Evolutionary conservation across 352 stramenopile species (phyloP).

Genomic region (Globisporangium solare): DNA sequence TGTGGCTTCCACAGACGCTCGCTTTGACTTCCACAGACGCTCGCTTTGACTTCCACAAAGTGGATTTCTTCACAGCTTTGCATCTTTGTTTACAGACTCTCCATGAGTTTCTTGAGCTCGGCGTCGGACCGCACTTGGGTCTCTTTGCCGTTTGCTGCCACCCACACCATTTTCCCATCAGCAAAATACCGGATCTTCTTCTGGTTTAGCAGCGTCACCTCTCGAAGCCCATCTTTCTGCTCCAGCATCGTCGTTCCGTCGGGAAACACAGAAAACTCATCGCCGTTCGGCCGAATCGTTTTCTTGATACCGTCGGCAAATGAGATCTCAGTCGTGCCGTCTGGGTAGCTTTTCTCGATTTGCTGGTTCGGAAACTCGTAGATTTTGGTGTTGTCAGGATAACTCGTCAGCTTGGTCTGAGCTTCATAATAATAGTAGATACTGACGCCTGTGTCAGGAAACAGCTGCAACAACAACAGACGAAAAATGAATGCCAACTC

Average conservation of each 20-base stretch:
- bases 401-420: conserved; percentile 92
- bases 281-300: conserved; percentile 62
- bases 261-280: conserved; percentile 79
- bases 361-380: conserved; percentile 97
- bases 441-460: conserved; percentile 80
- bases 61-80: too few relatives aligned
- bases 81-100: conserved; percentile 11
- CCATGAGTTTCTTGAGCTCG: conserved; percentile 58
- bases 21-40: too few relatives aligned
- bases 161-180: conserved; percentile 62
- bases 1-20: too few relatives aligned
- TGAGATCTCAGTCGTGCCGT: conserved; percentile 92
- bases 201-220: conserved; percentile 73
- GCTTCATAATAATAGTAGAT: conserved; percentile 94
- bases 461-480: conserved; percentile 22
- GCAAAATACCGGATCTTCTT: conserved; percentile 73
- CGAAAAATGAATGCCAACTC: conserved; percentile 5
- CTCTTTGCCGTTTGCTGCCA: conserved; percentile 39
- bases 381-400: conserved; percentile 91
- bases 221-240: conserved; percentile 54
- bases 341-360: conserved; percentile 90
- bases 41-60: too few relatives aligned
- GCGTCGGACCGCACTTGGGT: conserved; percentile 56
- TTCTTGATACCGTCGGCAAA: conserved; percentile 95
- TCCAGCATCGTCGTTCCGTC: conserved; percentile 85